Conservation (phyloP, 495 filamentous ascomycete genomes). For the Neurospora sp. region DNA sequence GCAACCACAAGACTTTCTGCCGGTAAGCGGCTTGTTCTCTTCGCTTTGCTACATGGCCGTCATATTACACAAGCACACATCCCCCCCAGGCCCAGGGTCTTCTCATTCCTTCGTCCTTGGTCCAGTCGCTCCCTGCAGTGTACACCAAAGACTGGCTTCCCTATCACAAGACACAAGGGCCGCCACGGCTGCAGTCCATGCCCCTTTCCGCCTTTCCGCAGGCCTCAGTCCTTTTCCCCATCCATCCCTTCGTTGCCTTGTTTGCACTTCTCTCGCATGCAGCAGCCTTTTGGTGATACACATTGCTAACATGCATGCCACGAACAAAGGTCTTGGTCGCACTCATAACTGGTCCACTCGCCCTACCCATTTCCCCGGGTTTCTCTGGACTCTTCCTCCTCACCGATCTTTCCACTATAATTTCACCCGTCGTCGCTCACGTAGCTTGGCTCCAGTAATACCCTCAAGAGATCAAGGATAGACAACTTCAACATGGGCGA, state of each 20-base stretch:
- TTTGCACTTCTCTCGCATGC: neutral
- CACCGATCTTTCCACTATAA: neutral
- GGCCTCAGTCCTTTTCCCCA: constrained; percentile 24
- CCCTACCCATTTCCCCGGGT: neutral
- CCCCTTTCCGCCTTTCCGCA: constrained; percentile 30
- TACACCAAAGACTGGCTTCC: neutral
- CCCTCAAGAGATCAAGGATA: neutral
- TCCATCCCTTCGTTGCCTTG: constrained; percentile 13
- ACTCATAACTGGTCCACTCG: neutral
- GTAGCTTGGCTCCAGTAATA: neutral
- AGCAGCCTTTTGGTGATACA: neutral
- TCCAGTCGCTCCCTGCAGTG: neutral
- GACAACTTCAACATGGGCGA: constrained; percentile 28
- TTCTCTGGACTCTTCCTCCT: neutral
- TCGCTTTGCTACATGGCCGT: constrained; percentile 2
- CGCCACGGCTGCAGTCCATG: constrained; percentile 26
- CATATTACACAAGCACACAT: constrained; percentile 9
- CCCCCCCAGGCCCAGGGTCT: constrained; percentile 1
- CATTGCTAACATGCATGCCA: neutral
- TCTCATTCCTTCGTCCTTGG: neutral
- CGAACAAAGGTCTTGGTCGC: neutral
- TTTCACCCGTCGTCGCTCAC: neutral
- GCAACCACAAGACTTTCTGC: constrained; percentile 2
- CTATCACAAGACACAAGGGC: constrained; percentile 13
- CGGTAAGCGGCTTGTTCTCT: constrained; percentile 3